A percentile compares a stretch with the other conserved stretches of the same genome.
phyloP scores from a whole-genome alignment of 1,139 yeast species.

The Hyphopichia fennica region DNA sequence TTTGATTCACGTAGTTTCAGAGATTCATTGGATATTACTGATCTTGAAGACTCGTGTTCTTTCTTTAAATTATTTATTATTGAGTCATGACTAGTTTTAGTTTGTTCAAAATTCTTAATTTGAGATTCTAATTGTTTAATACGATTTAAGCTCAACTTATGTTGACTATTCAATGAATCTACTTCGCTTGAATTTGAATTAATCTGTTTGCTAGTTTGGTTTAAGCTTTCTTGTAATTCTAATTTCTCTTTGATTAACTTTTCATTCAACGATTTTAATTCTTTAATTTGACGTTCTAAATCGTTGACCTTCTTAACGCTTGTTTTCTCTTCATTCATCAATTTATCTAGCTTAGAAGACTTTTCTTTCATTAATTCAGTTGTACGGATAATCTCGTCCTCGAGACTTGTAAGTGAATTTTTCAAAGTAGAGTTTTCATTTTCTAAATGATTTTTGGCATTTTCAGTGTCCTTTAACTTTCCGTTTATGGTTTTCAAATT shows the following conservation, averaged over 20 bases:
- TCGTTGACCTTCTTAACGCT: slow-evolving; percentile 1
- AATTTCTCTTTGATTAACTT: slow-evolving; percentile 16
- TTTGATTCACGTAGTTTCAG: slow-evolving; percentile 12
- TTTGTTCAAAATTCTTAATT: slow-evolving; percentile 1
- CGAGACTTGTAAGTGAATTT: slow-evolving; percentile 53
- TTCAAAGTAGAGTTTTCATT: slow-evolving; percentile 48
- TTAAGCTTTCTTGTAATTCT: slow-evolving; percentile 13
- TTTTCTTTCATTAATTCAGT: slow-evolving; percentile 27
- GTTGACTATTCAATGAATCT: slow-evolving; percentile 16
- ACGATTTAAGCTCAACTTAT: slow-evolving; percentile 11
- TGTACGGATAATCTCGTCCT: slow-evolving; percentile 32
- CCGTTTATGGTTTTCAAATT: slow-evolving; percentile 35
- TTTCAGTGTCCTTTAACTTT: slow-evolving; percentile 42
- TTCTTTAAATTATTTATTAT: slow-evolving; percentile 16
- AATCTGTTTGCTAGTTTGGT: slow-evolving; percentile 8
- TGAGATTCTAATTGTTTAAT: slow-evolving; percentile 8
- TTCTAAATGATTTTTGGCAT: slow-evolving; percentile 41
- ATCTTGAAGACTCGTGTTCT: slow-evolving; percentile 15
- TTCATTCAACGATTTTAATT: slow-evolving; percentile 16
- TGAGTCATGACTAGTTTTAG: slow-evolving; percentile 18
- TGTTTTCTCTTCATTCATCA: slow-evolving; percentile 22
- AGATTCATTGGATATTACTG: slow-evolving; percentile 10
- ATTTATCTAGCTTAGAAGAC: slow-evolving; percentile 21
- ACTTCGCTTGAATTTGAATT: slow-evolving; percentile 11
- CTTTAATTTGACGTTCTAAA: slow-evolving; percentile 9